Evolutionary conservation across 768 basidiomycete species (phyloP).

Genomic region (Hirschioporus abietinus): DNA sequence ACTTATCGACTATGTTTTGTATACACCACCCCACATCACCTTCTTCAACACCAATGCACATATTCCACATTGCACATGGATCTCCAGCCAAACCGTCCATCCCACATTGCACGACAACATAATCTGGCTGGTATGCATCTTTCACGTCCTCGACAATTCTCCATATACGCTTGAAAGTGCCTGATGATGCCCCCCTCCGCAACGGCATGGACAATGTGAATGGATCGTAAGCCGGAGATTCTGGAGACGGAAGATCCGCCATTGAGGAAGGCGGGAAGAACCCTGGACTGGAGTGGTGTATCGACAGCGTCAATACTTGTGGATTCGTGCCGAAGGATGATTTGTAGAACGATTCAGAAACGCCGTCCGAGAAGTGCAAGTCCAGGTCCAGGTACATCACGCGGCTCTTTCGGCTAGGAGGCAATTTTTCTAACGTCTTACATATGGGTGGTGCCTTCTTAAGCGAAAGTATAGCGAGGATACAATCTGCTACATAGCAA

Average conservation of each 20-base stretch:
- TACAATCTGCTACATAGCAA: conserved; percentile 91
- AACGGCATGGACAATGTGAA: conserved; percentile 82
- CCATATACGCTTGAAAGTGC: conserved; percentile 65
- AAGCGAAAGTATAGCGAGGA: conserved; percentile 74
- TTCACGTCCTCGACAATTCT: conserved; percentile 52
- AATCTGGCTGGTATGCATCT: conserved; percentile 67
- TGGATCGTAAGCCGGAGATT: conserved; percentile 39
- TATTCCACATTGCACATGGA: conserved; percentile 69
- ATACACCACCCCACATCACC: conserved; percentile 73
- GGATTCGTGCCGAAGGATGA: conserved; percentile 29
- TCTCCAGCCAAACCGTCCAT: conserved; percentile 85
- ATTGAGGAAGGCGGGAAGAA: conserved; percentile 73
- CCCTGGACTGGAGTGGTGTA: conserved; percentile 77
- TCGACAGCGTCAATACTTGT: conserved; percentile 66
- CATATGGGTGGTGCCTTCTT: conserved; percentile 31
- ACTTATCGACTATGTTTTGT: conserved; percentile 41
- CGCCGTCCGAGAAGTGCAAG: conserved; percentile 87
- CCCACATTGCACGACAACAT: conserved; percentile 80
- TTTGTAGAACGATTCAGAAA: conserved; percentile 67
- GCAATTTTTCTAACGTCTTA: background rate
- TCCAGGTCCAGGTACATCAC: conserved; percentile 93
- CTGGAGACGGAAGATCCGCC: conserved; percentile 38
- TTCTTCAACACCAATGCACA: conserved; percentile 42
- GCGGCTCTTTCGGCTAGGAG: conserved; percentile 37
- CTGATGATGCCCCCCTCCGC: conserved; percentile 56